phyloP scores from a whole-genome alignment of 768 basidiomycete species.

The Leucosporidium scottii region DNA sequence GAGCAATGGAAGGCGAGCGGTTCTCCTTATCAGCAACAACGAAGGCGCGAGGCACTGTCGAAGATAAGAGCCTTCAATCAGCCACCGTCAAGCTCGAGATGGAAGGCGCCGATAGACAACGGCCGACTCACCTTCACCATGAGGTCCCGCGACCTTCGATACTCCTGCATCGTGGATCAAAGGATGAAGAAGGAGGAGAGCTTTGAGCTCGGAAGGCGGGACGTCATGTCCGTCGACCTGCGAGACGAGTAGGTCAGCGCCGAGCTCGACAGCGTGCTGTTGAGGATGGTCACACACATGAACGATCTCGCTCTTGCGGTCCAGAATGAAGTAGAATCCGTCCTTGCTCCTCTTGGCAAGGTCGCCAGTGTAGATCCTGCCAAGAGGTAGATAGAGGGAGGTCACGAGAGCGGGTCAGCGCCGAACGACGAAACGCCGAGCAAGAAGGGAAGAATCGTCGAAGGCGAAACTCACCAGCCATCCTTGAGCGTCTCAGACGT shows the following conservation, averaged over 20 bases:
- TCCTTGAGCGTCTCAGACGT: neutral
- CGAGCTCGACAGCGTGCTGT: neutral
- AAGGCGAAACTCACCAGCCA: neutral
- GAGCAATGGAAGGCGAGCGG: neutral
- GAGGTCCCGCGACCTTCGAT: too few species aligned
- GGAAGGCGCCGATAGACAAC: too few species aligned
- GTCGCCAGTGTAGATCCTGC: slow-evolving; percentile 4
- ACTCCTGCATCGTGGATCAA: neutral
- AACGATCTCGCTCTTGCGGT: slow-evolving; percentile 6
- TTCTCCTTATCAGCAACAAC: neutral
- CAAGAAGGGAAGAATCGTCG: neutral
- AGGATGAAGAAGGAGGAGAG: neutral
- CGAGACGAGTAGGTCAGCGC: neutral
- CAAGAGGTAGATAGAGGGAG: neutral
- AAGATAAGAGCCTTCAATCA: too few species aligned
- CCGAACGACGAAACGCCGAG: neutral
- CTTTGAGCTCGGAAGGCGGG: neutral
- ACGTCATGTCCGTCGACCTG: neutral
- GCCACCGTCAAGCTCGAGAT: too few species aligned
- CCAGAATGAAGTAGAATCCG: slow-evolving; percentile 1
- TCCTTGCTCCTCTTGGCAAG: neutral
- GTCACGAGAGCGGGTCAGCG: neutral
- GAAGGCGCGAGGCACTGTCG: slow-evolving; percentile 3
- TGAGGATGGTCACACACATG: neutral
- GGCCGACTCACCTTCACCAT: neutral